phyloP scores from a whole-genome alignment of 2,329 filamentous ascomycete species.

The Ascochyta lentis region DNA sequence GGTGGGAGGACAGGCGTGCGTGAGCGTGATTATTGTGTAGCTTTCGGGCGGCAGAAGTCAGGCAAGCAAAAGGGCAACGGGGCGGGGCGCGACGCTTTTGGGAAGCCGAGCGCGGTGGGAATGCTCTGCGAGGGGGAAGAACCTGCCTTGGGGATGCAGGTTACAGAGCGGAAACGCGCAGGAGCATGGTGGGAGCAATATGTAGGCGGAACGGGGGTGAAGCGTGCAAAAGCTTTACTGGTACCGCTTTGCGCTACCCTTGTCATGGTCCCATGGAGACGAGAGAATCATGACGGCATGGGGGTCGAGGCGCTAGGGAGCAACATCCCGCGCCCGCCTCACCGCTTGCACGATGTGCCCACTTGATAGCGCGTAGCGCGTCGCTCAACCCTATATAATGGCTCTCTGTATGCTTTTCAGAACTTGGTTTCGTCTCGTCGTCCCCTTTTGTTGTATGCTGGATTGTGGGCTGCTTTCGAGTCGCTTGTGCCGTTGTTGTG shows the following conservation, averaged over 20 bases:
- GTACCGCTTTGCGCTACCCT: slow-evolving; percentile 13
- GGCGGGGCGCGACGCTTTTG: slow-evolving; percentile 9
- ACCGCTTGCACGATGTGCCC: slow-evolving; percentile 10
- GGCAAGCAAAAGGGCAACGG: slow-evolving; percentile 12
- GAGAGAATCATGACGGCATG: slow-evolving; percentile 18
- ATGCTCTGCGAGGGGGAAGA: slow-evolving; percentile 4
- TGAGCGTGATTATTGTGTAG: slow-evolving; percentile 4
- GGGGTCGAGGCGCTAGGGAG: slow-evolving; percentile 10
- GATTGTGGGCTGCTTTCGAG: neutral
- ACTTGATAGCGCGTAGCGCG: slow-evolving; percentile 8
- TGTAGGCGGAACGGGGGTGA: slow-evolving; percentile 16
- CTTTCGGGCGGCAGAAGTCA: slow-evolving; percentile 10
- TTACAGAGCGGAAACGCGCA: slow-evolving; percentile 13
- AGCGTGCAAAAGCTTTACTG: slow-evolving; percentile 22
- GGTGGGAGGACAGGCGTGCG: slow-evolving; percentile 9
- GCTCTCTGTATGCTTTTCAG: neutral
- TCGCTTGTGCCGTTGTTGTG: slow-evolving; percentile 9
- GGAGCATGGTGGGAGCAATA: slow-evolving; percentile 19
- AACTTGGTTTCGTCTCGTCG: neutral
- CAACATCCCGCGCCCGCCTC: slow-evolving; percentile 15
- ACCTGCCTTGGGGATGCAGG: slow-evolving; percentile 16
- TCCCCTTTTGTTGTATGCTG: neutral
- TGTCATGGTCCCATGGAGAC: slow-evolving; percentile 17
- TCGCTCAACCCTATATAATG: neutral
- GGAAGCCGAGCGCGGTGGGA: slow-evolving; percentile 1